Evolutionary conservation across 2,329 filamentous ascomycete genomes (phyloP), one percentile per base, ranked within the genome.

Genomic region (Amylocarpus encephaloides): DNA sequence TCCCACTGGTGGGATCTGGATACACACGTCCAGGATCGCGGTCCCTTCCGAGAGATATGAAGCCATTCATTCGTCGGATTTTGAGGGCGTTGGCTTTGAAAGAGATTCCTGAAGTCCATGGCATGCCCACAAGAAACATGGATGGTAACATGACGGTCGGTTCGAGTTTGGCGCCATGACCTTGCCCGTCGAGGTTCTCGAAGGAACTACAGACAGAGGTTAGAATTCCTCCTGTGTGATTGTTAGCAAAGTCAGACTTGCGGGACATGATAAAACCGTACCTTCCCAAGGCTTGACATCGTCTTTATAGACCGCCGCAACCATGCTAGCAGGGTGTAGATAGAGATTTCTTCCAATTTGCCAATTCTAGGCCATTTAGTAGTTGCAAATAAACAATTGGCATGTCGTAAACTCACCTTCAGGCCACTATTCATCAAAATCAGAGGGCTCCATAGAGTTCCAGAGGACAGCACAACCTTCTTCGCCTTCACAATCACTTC

Each of bases 91-190:
- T 72, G n/a, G 85, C 70, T 70, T 94, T 95, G 66, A 77, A 87
- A 40, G 88, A 78, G 10, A 89, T 65, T 0, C 82, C 86, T 48
- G 73, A 71, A n/a, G 66, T 71, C 83, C 86, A 94, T 12, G 83
- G 77, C 47, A 87, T 72, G 46, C 77, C 70, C 5, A 81, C 71
- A 12, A 90, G 70, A 59, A 80, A 76, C 2, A 81, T 65, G 15
- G 82, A 79, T 0, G 90, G 88, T 62, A 82, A 58, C 85, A 93
- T 91, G 61, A 78, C 79, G 1, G 80, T 80, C 9, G 82, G 75
- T 72, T 96, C 90, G 26, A 96, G 73, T 67, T 94, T 95, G 43
- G 77, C 76, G 35, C 92, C 92, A 61, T 96, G 88, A 50, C 89
- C 88, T 38, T 82, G 74, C 5, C 80, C 79, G 65, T 95, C 89